Conservation (phyloP, 208 protist species). For the Leishmania amazonensis region DNA sequence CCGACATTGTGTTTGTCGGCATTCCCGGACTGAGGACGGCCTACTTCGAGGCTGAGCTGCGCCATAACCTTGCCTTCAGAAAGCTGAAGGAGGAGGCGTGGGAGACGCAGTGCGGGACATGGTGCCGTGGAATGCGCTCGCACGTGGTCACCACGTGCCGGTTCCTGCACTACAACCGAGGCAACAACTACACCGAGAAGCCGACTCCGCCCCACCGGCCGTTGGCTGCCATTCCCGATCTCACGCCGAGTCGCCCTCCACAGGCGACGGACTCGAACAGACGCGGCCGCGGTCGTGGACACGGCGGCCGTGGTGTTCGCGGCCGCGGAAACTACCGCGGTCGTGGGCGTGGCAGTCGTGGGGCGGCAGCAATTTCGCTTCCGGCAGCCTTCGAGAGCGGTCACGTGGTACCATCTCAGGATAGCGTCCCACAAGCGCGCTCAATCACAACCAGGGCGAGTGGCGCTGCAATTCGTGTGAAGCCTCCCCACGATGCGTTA, state of each 20-base stretch:
- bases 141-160: slow-evolving; percentile 75
- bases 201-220: slow-evolving; percentile 48
- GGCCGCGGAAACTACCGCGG: slow-evolving; percentile 24
- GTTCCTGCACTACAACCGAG: slow-evolving; percentile 75
- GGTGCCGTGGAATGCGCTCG: slow-evolving; percentile 58
- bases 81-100: slow-evolving; percentile 41
- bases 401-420: slow-evolving; percentile 3
- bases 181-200: slow-evolving; percentile 58
- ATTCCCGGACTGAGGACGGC: slow-evolving; percentile 50
- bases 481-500: not conserved
- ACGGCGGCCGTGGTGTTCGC: slow-evolving; percentile 24
- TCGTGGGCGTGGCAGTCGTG: slow-evolving; percentile 13
- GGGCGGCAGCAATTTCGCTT: slow-evolving; percentile 13
- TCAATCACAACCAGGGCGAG: not conserved
- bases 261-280: slow-evolving; percentile 28
- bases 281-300: slow-evolving; percentile 31
- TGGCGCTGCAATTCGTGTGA: slow-evolving; percentile 6
- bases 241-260: slow-evolving; percentile 51
- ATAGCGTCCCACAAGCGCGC: not conserved
- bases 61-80: slow-evolving; percentile 60
- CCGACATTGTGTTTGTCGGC: slow-evolving; percentile 73
- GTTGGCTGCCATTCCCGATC: slow-evolving; percentile 51
- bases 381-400: slow-evolving; percentile 18
- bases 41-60: slow-evolving; percentile 80
- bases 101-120: slow-evolving; percentile 63